A percentile compares a stretch with the other conserved stretches of the same genome.
Evolutionary conservation across 306 rosid species (phyloP).

Genomic region (Amphicarpaea edgeworthii): DNA sequence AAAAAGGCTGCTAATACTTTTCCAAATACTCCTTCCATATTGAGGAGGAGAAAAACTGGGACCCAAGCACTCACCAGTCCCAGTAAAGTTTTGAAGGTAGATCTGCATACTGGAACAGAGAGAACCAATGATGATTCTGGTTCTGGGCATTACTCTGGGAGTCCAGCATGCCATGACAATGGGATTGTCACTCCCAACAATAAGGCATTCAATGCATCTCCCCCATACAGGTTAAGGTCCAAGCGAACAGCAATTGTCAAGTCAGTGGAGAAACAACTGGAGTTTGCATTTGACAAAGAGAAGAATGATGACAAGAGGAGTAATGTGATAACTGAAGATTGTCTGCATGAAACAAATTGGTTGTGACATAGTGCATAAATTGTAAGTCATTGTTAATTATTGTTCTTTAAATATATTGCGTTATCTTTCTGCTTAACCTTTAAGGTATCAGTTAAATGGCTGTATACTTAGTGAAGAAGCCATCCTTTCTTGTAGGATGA

Average conservation of each 20-base stretch:
- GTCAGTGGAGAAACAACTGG: conserved; percentile 96
- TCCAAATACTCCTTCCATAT: conserved; percentile 94
- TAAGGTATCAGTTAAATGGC: conserved; percentile 14
- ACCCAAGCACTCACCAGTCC: conserved; percentile 51
- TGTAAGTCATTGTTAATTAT: conserved; percentile 56
- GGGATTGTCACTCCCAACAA: conserved; percentile 52
- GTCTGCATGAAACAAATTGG: conserved; percentile 61
- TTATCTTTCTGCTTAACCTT: conserved; percentile 33
- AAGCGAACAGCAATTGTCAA: conserved; percentile 77
- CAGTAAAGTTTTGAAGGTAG: conserved; percentile 50
- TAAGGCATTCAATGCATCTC: conserved; percentile 88
- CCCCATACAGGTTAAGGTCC: conserved; percentile 89
- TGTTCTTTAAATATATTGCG: conserved; percentile 21
- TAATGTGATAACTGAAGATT: conserved; percentile 55
- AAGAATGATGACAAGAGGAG: conserved; percentile 54
- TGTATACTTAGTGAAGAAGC: neutral
- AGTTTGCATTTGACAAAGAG: conserved; percentile 77
- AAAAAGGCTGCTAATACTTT: conserved; percentile 85
- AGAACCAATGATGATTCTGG: conserved; percentile 50
- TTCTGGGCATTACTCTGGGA: conserved; percentile 53
- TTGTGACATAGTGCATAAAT: conserved; percentile 59
- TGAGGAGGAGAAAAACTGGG: conserved; percentile 73
- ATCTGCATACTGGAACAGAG: conserved; percentile 51
- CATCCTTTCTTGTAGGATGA: conserved; percentile 26
- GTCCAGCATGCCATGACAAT: conserved; percentile 59